These are phyloP conservation scores for Aureobasidium sp. DNA, from an alignment of 2,329 filamentous ascomycete species.

Conservation along the genomic window DNA sequence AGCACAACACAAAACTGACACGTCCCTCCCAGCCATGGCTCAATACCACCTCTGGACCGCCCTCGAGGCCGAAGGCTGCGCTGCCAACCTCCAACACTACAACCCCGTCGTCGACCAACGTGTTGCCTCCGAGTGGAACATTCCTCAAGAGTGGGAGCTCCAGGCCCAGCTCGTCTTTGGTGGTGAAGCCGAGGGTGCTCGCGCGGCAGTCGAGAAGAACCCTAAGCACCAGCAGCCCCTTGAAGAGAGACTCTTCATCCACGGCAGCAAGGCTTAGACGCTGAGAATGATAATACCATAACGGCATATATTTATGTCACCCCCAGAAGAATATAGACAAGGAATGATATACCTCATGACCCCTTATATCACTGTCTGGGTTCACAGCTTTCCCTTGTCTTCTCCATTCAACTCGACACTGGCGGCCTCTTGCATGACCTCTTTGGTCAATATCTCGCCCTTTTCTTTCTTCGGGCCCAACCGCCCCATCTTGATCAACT, in stretches of 20 bases:
- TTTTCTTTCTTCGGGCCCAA: conserved; percentile 46
- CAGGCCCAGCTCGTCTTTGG: conserved; percentile 77
- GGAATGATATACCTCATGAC: not conserved
- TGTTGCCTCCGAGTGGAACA: conserved; percentile 60
- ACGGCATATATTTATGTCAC: not conserved
- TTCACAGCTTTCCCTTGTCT: conserved; percentile 5
- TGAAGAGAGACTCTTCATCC: conserved; percentile 15
- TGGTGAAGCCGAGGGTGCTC: conserved; percentile 39
- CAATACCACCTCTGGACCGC: conserved; percentile 76
- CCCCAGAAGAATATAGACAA: not conserved
- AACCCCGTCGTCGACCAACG: conserved; percentile 70
- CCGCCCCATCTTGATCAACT: conserved; percentile 50
- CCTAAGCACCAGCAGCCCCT: conserved; percentile 18
- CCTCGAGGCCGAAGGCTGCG: conserved; percentile 75
- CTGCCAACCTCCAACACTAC: conserved; percentile 89
- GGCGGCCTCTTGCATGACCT: conserved; percentile 27
- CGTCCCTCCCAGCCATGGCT: conserved; percentile 64
- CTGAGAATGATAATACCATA: not conserved
- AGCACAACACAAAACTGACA: conserved; percentile 44
- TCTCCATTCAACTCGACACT: not conserved
- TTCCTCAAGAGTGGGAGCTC: conserved; percentile 68
- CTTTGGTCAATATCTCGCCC: conserved; percentile 39
- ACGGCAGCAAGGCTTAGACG: conserved; percentile 9
- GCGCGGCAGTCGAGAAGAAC: conserved; percentile 15
- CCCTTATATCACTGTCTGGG: not conserved